Conservation (phyloP, 129 eudicot species). For the Centella asiatica region DNA sequence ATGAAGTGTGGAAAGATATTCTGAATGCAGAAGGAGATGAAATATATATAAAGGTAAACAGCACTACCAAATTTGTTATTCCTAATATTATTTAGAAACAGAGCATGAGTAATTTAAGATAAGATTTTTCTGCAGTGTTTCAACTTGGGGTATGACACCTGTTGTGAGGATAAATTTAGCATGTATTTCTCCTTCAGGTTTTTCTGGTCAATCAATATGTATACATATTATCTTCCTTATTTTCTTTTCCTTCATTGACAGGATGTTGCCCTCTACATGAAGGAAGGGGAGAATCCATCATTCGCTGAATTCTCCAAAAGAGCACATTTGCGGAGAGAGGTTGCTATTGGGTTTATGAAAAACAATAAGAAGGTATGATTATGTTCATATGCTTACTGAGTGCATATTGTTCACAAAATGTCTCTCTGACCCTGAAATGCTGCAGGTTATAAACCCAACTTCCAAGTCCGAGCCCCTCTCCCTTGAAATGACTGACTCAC, state of each 20-base stretch:
- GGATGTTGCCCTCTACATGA: constrained; percentile 85
- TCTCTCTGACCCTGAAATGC: not conserved
- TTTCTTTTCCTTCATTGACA: constrained; percentile 13
- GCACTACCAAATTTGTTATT: not conserved
- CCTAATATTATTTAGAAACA: not conserved
- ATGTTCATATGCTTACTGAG: not conserved
- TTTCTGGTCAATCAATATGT: constrained; percentile 5
- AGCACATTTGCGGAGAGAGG: constrained; percentile 83
- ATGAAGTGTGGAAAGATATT: constrained; percentile 95
- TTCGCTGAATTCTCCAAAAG: constrained; percentile 82
- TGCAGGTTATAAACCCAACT: constrained; percentile 84
- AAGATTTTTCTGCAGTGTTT: not conserved
- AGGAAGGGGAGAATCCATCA: constrained; percentile 63
- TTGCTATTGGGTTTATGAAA: constrained; percentile 85
- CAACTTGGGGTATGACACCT: too few species aligned
- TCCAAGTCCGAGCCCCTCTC: constrained; percentile 72
- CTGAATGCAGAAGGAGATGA: constrained; percentile 93
- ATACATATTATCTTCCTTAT: not conserved
- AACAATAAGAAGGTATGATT: constrained; percentile 63
- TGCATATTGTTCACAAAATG: not conserved
- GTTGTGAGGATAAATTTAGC: not conserved
- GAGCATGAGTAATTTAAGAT: not conserved
- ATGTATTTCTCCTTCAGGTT: too few species aligned
- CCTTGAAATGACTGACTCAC: constrained; percentile 53
- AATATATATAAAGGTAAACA: constrained; percentile 81